These are phyloP conservation scores for Delonix regia DNA, from an alignment of 306 rosid species.

Conservation along the genomic window DNA sequence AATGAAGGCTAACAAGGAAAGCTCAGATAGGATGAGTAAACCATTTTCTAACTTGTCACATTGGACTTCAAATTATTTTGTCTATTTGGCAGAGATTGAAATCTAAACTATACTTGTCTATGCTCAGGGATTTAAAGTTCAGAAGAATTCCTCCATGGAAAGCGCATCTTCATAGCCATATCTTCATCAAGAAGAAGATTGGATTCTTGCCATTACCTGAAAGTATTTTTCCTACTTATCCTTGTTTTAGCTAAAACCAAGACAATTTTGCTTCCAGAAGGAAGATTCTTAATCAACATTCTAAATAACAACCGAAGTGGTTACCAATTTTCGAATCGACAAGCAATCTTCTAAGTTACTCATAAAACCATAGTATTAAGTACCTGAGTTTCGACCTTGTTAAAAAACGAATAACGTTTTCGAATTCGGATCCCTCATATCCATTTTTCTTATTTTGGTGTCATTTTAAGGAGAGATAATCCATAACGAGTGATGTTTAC, in stretches of 20 bases:
- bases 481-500: too few species aligned
- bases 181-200: background rate
- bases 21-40: background rate
- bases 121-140: background rate
- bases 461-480: too few species aligned
- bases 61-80: background rate
- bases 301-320: background rate
- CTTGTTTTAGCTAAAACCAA: background rate
- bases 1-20: background rate
- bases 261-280: slow-evolving; percentile 9
- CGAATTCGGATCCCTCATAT: too few species aligned
- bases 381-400: slow-evolving; percentile 4
- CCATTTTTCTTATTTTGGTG: too few species aligned
- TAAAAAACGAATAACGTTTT: background rate
- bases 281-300: background rate
- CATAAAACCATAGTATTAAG: background rate
- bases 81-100: background rate
- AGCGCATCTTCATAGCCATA: background rate
- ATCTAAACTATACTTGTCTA: background rate
- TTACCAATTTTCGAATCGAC: background rate
- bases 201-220: background rate
- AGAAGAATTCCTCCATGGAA: background rate
- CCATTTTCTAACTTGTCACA: background rate
- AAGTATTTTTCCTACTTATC: background rate
- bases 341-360: background rate